These are phyloP conservation scores for Rutidosis leptorrhynchoides DNA, from an alignment of 129 eudicot genomes.

Conservation along the genomic window DNA sequence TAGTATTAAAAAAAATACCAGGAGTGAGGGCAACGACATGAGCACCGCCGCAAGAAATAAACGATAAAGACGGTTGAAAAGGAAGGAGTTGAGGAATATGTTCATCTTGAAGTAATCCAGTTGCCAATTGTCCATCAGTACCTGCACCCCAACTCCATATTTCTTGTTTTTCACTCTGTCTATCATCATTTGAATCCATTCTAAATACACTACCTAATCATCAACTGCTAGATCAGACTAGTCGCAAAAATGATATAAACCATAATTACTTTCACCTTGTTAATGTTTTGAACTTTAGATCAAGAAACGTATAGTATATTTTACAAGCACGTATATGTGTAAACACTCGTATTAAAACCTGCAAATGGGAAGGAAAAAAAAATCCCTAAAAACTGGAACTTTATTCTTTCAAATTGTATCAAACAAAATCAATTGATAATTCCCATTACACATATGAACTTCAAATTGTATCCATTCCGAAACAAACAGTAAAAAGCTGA, in stretches of 20 bases:
- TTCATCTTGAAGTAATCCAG: slow-evolving; percentile 59
- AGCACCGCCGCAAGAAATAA: slow-evolving; percentile 88
- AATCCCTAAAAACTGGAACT: neutral
- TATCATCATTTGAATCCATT: slow-evolving; percentile 33
- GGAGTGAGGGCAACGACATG: slow-evolving; percentile 78
- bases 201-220: neutral
- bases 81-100: slow-evolving; percentile 57
- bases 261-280: too few relatives aligned
- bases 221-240: neutral
- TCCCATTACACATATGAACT: neutral
- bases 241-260: too few relatives aligned
- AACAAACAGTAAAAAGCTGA: slow-evolving; percentile 18
- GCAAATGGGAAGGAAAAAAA: too few relatives aligned
- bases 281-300: neutral
- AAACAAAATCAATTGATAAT: neutral
- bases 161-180: slow-evolving; percentile 26
- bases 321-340: too few relatives aligned
- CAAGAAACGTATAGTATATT: neutral
- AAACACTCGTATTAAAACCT: too few relatives aligned
- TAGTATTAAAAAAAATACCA: too few relatives aligned
- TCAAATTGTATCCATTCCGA: neutral
- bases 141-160: slow-evolving; percentile 99
- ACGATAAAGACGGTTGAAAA: slow-evolving; percentile 41
- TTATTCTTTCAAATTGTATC: neutral
- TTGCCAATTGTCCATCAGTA: slow-evolving; percentile 87